Percentiles rank a stretch among this genome's conserved stretches.
These are phyloP conservation scores for Curvularia verruculosa DNA, from an alignment of 2,329 filamentous ascomycete species.

Conservation along the genomic window DNA sequence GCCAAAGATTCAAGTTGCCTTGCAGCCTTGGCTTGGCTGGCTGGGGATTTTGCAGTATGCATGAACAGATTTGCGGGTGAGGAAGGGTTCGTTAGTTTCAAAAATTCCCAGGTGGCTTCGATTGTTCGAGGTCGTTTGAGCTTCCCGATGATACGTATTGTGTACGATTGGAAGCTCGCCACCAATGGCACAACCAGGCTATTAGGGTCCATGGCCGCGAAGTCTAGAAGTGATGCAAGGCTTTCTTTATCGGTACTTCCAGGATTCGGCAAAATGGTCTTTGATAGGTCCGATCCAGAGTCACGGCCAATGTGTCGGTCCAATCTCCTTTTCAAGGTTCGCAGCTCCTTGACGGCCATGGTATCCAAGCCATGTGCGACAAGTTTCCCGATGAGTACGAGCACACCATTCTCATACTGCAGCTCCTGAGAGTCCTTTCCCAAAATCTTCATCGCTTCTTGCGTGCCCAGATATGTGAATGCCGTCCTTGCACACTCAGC, in stretches of 20 bases:
- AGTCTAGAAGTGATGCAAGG: conserved; percentile 67
- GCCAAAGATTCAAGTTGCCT: conserved; percentile 71
- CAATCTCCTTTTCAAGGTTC: conserved; percentile 68
- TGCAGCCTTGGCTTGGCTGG: conserved; percentile 61
- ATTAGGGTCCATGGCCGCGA: conserved; percentile 52
- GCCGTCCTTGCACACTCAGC: conserved; percentile 73
- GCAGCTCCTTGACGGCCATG: conserved; percentile 72
- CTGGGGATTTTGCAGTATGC: conserved; percentile 54
- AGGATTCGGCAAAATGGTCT: conserved; percentile 36
- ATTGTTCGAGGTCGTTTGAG: conserved; percentile 65
- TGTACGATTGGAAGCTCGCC: conserved; percentile 69
- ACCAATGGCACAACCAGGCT: conserved; percentile 59
- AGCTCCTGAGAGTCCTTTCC: conserved; percentile 64
- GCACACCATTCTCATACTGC: conserved; percentile 76
- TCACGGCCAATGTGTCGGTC: conserved; percentile 48
- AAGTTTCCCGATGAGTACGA: conserved; percentile 70
- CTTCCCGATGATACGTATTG: conserved; percentile 67
- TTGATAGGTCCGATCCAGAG: conserved; percentile 11
- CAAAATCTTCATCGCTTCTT: conserved; percentile 59
- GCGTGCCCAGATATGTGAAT: conserved; percentile 67
- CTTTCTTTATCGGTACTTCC: conserved; percentile 50
- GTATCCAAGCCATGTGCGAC: conserved; percentile 68
- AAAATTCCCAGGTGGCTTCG: conserved; percentile 62
- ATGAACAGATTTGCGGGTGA: conserved; percentile 66
- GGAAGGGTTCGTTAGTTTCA: conserved; percentile 59